phyloP scores from a whole-genome alignment of 1,139 yeast species.

The Meyerozyma carpophila region DNA sequence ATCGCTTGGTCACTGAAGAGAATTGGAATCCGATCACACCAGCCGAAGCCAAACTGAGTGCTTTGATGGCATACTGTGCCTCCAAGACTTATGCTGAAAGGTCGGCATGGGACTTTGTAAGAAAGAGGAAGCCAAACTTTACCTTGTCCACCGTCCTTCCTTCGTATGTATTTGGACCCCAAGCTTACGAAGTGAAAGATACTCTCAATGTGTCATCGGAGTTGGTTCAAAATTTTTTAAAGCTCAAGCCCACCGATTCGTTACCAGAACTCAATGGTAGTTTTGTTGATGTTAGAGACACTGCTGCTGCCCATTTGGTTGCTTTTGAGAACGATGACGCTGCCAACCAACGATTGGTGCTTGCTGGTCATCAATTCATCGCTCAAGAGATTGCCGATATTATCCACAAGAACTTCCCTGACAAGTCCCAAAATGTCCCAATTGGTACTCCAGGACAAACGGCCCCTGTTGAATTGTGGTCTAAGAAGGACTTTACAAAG shows the following conservation, averaged over 20 bases:
- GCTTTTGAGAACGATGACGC: conserved; percentile 24
- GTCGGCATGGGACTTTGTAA: conserved; percentile 29
- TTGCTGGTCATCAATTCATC: not conserved
- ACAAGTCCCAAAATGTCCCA: not conserved
- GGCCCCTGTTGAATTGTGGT: conserved; percentile 3
- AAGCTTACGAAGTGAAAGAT: conserved; percentile 20
- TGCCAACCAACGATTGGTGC: conserved; percentile 21
- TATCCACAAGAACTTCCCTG: conserved; percentile 29
- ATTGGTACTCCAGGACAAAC: no score
- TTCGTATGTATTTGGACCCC: conserved; percentile 38
- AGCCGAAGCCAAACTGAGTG: conserved; percentile 11
- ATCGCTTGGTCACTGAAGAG: conserved; percentile 4
- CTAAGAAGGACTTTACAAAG: conserved; percentile 5
- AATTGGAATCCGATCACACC: conserved; percentile 7
- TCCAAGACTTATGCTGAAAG: conserved; percentile 26
- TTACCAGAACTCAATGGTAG: conserved; percentile 22
- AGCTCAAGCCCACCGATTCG: conserved; percentile 14
- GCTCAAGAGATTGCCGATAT: conserved; percentile 20
- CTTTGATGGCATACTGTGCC: conserved; percentile 23
- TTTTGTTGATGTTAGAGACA: conserved; percentile 37
- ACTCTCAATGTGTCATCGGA: conserved; percentile 33
- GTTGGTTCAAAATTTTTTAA: conserved; percentile 20
- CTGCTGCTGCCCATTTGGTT: conserved; percentile 30
- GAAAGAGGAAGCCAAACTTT: conserved; percentile 14
- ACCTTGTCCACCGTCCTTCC: conserved; percentile 24